Evolutionary conservation across 192 early-diverging fungal genomes (phyloP).

Genomic region (Mortierella alpina): DNA sequence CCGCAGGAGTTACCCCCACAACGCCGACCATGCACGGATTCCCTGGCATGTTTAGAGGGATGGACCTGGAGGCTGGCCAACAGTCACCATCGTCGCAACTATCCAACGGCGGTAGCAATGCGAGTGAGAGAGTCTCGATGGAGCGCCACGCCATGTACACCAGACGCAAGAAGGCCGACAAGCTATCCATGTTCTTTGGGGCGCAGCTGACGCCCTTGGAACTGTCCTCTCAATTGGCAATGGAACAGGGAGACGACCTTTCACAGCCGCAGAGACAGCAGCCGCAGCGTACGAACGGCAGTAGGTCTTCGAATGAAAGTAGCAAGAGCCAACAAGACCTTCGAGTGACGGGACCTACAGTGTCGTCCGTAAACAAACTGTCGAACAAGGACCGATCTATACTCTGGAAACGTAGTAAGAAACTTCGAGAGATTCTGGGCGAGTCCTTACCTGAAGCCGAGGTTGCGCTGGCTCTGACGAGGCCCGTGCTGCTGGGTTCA

Average conservation of each 20-base stretch:
- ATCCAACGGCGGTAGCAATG: neutral
- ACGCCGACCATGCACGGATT: conserved; percentile 15
- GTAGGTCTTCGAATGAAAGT: conserved; percentile 15
- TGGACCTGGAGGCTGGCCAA: neutral
- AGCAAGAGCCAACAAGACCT: neutral
- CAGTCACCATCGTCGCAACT: neutral
- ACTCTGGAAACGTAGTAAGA: conserved; percentile 55
- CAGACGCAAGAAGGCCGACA: conserved; percentile 47
- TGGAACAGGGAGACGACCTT: conserved; percentile 11
- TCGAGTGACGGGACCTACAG: neutral
- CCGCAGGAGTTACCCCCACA: conserved; percentile 6
- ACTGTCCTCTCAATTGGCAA: conserved; percentile 32
- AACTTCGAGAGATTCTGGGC: conserved; percentile 46
- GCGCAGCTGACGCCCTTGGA: conserved; percentile 31
- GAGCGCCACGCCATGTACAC: conserved; percentile 31
- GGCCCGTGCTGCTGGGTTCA: conserved; percentile 29
- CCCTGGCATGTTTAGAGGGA: neutral
- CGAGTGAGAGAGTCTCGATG: neutral
- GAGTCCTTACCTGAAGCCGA: conserved; percentile 49
- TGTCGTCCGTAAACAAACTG: conserved; percentile 41
- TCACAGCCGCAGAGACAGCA: neutral
- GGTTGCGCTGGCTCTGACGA: conserved; percentile 37
- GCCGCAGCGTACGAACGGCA: neutral
- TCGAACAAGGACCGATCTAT: conserved; percentile 39
- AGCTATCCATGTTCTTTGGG: conserved; percentile 49